These are phyloP conservation scores for Xylaria sp. DNA, from an alignment of 2,329 filamentous ascomycete species.

Conservation along the genomic window DNA sequence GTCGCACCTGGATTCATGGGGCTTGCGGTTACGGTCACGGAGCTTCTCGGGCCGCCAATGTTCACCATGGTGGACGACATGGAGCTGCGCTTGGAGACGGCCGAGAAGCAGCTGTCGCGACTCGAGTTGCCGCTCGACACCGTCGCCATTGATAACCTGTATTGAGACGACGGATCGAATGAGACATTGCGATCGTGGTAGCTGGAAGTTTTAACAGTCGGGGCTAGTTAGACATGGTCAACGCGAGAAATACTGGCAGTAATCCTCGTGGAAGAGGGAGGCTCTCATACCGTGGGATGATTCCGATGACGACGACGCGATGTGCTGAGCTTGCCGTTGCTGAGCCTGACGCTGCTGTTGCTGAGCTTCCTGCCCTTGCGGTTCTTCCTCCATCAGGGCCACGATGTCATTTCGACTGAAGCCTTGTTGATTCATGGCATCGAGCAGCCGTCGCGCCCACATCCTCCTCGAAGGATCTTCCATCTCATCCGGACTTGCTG, in stretches of 20 bases:
- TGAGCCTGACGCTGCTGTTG: not conserved
- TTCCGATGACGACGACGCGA: slow-evolving; percentile 8
- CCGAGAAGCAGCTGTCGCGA: slow-evolving; percentile 32
- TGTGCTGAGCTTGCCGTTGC: slow-evolving; percentile 19
- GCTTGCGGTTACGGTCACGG: no score
- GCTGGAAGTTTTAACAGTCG: slow-evolving; percentile 26
- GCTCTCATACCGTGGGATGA: slow-evolving; percentile 24
- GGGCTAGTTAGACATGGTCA: slow-evolving; percentile 15
- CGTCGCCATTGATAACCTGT: slow-evolving; percentile 31
- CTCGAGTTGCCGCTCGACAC: slow-evolving; percentile 30
- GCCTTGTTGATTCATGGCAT: slow-evolving; percentile 33
- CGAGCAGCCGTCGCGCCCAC: slow-evolving; percentile 32
- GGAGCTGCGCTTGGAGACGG: slow-evolving; percentile 29
- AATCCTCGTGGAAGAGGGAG: not conserved
- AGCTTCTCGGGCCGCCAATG: no score
- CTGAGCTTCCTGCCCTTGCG: slow-evolving; percentile 18
- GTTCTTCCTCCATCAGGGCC: slow-evolving; percentile 29
- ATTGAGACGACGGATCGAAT: slow-evolving; percentile 21
- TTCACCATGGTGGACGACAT: slow-evolving; percentile 22
- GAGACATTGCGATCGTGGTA: slow-evolving; percentile 26
- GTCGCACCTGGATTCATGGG: no score
- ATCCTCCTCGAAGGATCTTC: slow-evolving; percentile 30
- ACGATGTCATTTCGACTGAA: slow-evolving; percentile 30
- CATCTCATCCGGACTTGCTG: slow-evolving; percentile 19
- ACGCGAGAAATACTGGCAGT: not conserved